Evolutionary conservation across 768 basidiomycete species (phyloP).

Genomic region (Phanerodontia chrysosporium): DNA sequence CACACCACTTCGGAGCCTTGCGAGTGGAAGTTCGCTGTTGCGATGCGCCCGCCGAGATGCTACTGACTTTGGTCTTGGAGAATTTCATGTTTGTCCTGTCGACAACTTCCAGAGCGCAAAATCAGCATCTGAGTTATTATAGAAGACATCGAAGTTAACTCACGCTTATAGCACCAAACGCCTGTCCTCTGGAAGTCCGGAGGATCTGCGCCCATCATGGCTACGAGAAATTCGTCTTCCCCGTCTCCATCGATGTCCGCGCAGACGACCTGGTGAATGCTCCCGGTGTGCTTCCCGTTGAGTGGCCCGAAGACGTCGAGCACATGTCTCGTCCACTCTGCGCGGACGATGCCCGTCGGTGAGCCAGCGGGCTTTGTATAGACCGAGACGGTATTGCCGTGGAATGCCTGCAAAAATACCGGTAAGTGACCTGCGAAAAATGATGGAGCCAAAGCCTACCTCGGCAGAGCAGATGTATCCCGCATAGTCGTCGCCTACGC

Average conservation of each 20-base stretch:
- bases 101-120: background rate
- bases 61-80: constrained; percentile 15
- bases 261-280: constrained; percentile 18
- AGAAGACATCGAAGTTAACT: background rate
- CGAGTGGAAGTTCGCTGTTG: background rate
- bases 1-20: background rate
- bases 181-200: constrained; percentile 2
- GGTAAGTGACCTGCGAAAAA: background rate
- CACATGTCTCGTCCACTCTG: constrained; percentile 19
- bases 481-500: constrained; percentile 14
- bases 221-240: constrained; percentile 18
- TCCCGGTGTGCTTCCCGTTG: constrained; percentile 18
- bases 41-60: constrained; percentile 18
- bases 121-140: background rate
- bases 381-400: constrained; percentile 19
- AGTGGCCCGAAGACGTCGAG: constrained; percentile 23
- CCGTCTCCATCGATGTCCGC: constrained; percentile 11
- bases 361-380: constrained; percentile 15
- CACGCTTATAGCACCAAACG: constrained; percentile 12
- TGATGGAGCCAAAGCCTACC: constrained; percentile 4
- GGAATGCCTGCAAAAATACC: constrained; percentile 14
- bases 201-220: constrained; percentile 18
- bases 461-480: constrained; percentile 21
- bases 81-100: constrained; percentile 14
- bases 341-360: constrained; percentile 3